These are phyloP conservation scores for Pulicaria dysenterica DNA, from an alignment of 129 eudicot species.

Conservation along the genomic window DNA sequence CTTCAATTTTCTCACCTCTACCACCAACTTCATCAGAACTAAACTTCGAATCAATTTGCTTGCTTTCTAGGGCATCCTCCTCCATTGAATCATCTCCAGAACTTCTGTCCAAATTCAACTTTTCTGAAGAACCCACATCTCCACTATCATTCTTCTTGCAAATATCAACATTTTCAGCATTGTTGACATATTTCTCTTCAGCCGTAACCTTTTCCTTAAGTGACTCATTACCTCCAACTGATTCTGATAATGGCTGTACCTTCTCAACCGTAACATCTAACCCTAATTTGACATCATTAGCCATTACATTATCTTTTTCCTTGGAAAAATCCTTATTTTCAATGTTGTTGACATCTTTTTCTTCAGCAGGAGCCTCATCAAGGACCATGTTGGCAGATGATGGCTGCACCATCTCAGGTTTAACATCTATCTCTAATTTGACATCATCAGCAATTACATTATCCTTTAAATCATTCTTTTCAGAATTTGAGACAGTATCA, in stretches of 20 bases:
- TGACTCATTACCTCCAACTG: conserved; percentile 30
- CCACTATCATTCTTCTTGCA: conserved; percentile 53
- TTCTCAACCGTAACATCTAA: conserved; percentile 8
- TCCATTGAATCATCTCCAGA: conserved; percentile 79
- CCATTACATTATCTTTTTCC: conserved; percentile 42
- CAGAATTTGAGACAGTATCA: conserved; percentile 71
- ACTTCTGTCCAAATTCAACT: conserved; percentile 64
- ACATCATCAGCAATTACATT: conserved; percentile 82
- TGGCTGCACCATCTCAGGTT: conserved; percentile 63
- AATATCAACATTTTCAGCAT: conserved; percentile 37
- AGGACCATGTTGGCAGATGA: conserved; percentile 41
- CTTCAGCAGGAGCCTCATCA: conserved; percentile 62
- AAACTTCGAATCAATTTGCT: conserved; percentile 55
- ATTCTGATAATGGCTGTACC: background rate
- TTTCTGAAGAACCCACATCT: conserved; percentile 59
- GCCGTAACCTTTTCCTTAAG: conserved; percentile 40
- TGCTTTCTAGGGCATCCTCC: conserved; percentile 63
- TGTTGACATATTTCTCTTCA: conserved; percentile 41
- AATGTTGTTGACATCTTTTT: conserved; percentile 32
- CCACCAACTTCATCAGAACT: conserved; percentile 39
- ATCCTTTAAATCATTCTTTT: conserved; percentile 78
- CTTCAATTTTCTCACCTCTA: conserved; percentile 41
- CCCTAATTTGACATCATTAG: conserved; percentile 5
- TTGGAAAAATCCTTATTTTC: conserved; percentile 37
- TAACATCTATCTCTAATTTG: conserved; percentile 75